Conservation (phyloP, 495 filamentous ascomycete species). For the Tetracladium marchalianum region DNA sequence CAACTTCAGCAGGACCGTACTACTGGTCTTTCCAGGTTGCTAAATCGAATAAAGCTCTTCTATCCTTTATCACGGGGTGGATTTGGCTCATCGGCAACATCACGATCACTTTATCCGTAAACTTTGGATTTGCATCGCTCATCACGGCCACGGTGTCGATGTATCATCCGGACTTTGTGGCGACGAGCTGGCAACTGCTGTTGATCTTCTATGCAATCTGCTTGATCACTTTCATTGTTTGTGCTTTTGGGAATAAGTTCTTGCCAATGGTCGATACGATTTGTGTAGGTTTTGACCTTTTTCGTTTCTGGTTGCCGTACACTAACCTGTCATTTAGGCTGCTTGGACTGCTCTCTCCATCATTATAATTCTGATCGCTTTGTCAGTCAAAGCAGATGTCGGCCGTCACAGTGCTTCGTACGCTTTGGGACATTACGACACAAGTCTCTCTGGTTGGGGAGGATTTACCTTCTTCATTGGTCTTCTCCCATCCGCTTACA, state of each 20-base stretch:
- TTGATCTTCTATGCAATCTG: conserved; percentile 32
- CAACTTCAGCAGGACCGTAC: conserved; percentile 39
- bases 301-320: conserved; percentile 31
- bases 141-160: conserved; percentile 22
- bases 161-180: conserved; percentile 16
- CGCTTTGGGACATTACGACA: conserved; percentile 34
- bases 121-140: conserved; percentile 29
- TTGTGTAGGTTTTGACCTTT: conserved; percentile 19
- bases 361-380: conserved; percentile 31
- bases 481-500: conserved; percentile 39
- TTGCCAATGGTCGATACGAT: conserved; percentile 45
- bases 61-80: conserved; percentile 33
- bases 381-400: conserved; percentile 30
- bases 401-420: conserved; percentile 34
- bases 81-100: conserved; percentile 22
- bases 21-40: conserved; percentile 39
- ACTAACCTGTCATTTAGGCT: conserved; percentile 7
- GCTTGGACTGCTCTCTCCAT: conserved; percentile 36
- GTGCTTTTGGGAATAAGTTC: conserved; percentile 29
- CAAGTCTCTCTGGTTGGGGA: conserved; percentile 28
- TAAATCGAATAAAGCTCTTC: conserved; percentile 30
- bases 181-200: conserved; percentile 26
- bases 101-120: conserved; percentile 30
- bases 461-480: conserved; percentile 40
- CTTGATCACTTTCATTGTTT: conserved; percentile 31